These are phyloP conservation scores for Helicostylum pulchrum DNA, from an alignment of 192 early-diverging fungal species.

Conservation along the genomic window DNA sequence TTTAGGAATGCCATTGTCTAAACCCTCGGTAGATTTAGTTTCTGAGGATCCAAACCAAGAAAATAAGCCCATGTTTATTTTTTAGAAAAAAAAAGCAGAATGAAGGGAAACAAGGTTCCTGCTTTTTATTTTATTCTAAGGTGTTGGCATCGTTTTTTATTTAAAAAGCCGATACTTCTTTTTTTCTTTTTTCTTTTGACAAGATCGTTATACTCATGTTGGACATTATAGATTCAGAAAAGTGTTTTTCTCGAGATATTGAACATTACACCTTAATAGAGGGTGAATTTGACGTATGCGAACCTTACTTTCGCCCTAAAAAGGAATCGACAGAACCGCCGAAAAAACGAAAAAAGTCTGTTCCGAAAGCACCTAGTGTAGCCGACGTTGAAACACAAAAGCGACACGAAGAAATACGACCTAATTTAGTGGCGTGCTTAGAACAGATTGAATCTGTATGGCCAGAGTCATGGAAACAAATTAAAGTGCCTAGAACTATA, in stretches of 20 bases:
- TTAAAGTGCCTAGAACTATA: background rate
- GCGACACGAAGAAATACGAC: constrained; percentile 10
- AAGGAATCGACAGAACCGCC: constrained; percentile 5
- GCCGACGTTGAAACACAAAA: constrained; percentile 17
- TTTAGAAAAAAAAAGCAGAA: constrained; percentile 6
- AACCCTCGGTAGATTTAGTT: background rate
- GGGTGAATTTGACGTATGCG: constrained; percentile 25
- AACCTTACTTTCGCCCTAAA: constrained; percentile 21
- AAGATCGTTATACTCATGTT: background rate
- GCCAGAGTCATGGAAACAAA: background rate
- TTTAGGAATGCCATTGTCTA: constrained; percentile 23
- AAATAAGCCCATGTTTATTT: background rate
- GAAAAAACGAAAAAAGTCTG: constrained; percentile 20
- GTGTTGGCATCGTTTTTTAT: too few relatives aligned
- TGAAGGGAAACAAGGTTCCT: background rate
- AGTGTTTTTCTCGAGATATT: background rate
- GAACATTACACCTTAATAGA: constrained; percentile 1
- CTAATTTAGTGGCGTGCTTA: constrained; percentile 4
- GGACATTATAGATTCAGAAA: constrained; percentile 11
- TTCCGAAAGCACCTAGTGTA: constrained; percentile 1
- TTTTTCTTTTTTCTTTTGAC: too few relatives aligned
- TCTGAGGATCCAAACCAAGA: constrained; percentile 1
- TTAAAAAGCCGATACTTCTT: too few relatives aligned
- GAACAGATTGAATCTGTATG: background rate
- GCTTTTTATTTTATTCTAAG: constrained; percentile 8